Evolutionary conservation across 306 rosid species (phyloP).

Genomic region (Trifolium dubium): DNA sequence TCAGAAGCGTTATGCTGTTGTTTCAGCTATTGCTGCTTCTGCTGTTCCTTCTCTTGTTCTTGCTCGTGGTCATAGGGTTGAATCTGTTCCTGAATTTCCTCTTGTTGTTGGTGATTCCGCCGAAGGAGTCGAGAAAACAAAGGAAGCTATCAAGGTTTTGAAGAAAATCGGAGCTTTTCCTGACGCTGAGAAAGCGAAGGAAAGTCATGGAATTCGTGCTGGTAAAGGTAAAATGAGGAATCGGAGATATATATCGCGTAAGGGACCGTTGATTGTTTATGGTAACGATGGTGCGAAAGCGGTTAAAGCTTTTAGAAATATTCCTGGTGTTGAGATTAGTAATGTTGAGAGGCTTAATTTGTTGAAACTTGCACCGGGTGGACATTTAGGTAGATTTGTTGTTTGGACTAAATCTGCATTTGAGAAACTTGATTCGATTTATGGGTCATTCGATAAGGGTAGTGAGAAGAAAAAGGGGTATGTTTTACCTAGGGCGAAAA

Average conservation of each 20-base stretch:
- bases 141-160: constrained; percentile 9
- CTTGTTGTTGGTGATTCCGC: constrained; percentile 67
- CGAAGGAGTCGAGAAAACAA: constrained; percentile 63
- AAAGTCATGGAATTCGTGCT: constrained; percentile 49
- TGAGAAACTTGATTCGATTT: constrained; percentile 11
- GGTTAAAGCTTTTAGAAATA: constrained; percentile 6
- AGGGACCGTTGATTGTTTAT: constrained; percentile 3
- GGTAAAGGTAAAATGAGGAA: constrained; percentile 17
- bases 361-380: constrained; percentile 26
- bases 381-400: constrained; percentile 18
- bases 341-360: constrained; percentile 11
- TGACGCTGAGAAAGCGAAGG: constrained; percentile 76
- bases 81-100: constrained; percentile 65
- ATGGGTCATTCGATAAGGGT: constrained; percentile 21
- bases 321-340: constrained; percentile 8
- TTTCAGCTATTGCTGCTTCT: constrained; percentile 81
- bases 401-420: constrained; percentile 21
- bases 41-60: constrained; percentile 66
- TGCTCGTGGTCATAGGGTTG: constrained; percentile 61
- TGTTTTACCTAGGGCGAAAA: constrained; percentile 10
- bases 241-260: neutral
- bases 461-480: constrained; percentile 9
- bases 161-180: constrained; percentile 61
- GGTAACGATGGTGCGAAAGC: neutral
- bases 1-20: constrained; percentile 75